These are phyloP conservation scores for Calendula officinalis DNA, from an alignment of 129 eudicot species.

Conservation along the genomic window DNA sequence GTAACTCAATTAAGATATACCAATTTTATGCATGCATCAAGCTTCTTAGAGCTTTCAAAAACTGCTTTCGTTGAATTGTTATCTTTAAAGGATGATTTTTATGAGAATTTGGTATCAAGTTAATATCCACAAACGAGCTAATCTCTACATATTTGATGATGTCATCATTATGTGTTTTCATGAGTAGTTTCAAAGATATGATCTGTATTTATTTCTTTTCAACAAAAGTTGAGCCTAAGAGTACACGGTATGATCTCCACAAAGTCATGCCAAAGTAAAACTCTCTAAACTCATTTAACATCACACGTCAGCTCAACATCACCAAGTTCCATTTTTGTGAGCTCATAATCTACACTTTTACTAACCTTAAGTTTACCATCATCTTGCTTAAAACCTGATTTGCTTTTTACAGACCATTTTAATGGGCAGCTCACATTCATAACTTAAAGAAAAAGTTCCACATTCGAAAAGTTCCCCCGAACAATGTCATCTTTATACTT, in stretches of 20 bases:
- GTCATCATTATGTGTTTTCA: too few relatives aligned
- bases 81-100: too few relatives aligned
- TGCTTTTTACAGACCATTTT: slow-evolving; percentile 28
- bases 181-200: too few relatives aligned
- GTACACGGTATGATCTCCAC: slow-evolving; percentile 37
- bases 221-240: slow-evolving; percentile 45
- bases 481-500: slow-evolving; percentile 19
- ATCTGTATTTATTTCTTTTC: slow-evolving; percentile 25
- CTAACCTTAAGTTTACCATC: neutral
- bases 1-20: too few relatives aligned
- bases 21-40: too few relatives aligned
- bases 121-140: too few relatives aligned
- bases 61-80: too few relatives aligned
- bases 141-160: too few relatives aligned
- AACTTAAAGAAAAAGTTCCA: slow-evolving; percentile 73
- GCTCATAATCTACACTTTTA: slow-evolving; percentile 18
- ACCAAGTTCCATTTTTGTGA: slow-evolving; percentile 18
- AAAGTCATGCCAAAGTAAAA: too few relatives aligned
- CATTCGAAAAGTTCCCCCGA: slow-evolving; percentile 44
- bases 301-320: slow-evolving; percentile 18
- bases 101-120: too few relatives aligned
- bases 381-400: slow-evolving; percentile 12
- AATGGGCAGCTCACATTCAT: slow-evolving; percentile 14
- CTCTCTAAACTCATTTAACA: too few relatives aligned
- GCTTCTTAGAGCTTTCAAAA: too few relatives aligned